Evolutionary conservation across 768 basidiomycete genomes (phyloP).

Genomic region (Coprinopsis cinerea): DNA sequence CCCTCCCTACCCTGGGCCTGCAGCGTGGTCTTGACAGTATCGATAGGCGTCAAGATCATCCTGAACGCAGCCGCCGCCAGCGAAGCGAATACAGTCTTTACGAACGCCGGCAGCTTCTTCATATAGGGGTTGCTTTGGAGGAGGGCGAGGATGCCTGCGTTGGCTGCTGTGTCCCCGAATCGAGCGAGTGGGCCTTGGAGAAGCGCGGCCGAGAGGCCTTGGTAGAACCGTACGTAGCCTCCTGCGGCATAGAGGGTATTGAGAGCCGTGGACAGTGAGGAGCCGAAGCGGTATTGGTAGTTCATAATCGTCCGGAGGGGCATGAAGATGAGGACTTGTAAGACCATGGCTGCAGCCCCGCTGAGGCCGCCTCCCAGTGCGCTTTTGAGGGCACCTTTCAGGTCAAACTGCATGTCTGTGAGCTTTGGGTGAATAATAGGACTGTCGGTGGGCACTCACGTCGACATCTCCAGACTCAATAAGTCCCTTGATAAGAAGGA

Average conservation of each 20-base stretch:
- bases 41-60: slow-evolving; percentile 89
- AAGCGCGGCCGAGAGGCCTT: slow-evolving; percentile 80
- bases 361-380: slow-evolving; percentile 89
- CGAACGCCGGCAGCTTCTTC: slow-evolving; percentile 48
- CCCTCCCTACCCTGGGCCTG: slow-evolving; percentile 84
- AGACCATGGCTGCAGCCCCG: slow-evolving; percentile 91
- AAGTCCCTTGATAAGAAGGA: slow-evolving; percentile 61
- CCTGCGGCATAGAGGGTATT: slow-evolving; percentile 71
- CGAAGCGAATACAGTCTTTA: slow-evolving; percentile 79
- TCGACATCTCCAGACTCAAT: slow-evolving; percentile 64
- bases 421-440: not conserved
- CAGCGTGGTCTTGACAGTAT: slow-evolving; percentile 92
- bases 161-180: slow-evolving; percentile 95
- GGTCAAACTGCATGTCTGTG: slow-evolving; percentile 61
- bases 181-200: slow-evolving; percentile 80
- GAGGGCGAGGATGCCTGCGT: slow-evolving; percentile 85
- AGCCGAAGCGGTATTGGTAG: slow-evolving; percentile 91
- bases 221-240: slow-evolving; percentile 80
- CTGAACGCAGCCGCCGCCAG: slow-evolving; percentile 78
- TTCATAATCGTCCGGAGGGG: slow-evolving; percentile 98
- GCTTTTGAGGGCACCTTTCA: slow-evolving; percentile 64
- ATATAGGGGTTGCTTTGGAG: slow-evolving; percentile 72
- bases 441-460: slow-evolving; percentile 31
- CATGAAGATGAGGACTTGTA: slow-evolving; percentile 91
- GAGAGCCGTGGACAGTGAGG: slow-evolving; percentile 58